Base-by-base conservation (phyloP, 1,284 basidiomycete species). In the Tremellales sp. region DNA sequence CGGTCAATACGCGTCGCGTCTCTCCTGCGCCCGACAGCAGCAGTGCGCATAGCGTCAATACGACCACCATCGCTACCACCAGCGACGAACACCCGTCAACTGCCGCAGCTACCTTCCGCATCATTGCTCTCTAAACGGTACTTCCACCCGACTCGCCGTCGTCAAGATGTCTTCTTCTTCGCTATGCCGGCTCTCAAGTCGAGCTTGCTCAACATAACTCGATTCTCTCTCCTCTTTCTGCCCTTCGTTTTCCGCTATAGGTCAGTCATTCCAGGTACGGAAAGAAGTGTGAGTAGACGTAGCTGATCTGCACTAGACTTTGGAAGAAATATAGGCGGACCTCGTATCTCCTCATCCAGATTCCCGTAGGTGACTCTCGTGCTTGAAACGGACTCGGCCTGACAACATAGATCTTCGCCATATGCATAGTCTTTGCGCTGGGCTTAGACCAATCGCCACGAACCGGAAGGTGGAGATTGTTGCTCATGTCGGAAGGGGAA, bases 401-500 rank as follows among this genome's bases (percentile, higher is more conserved):
- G 4, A 36, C 13, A 15, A 36, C 2, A 11, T 44, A 76, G 76
- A 68, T 79, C 44, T 77, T 77, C 52, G 76, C 76, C 0, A 49
- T 78, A 19, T 77, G 76, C 51, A 60, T 80, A 40, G 73, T 79
- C 23, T 64, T 80, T 17, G 78, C 77, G 0, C 62, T 79, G 22
- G 78, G 77, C 0, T 61, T 79, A 11, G 76, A 79, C 50, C 78
- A 79, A 61, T 67, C 68, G 42, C 75, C 75, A 3, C 55, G 67
- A 13, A 78, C 78, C 0, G 65, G 73, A 3, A 57, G 78, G 47
- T 80, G 78, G 78, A 59, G 78, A n/a, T 56, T 80, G 25, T 56
- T 80, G 19, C 60, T 80, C 42, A 79, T 80, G 77, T 72, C 68
- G 3, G 77, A 78, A 52, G 49, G 65, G 35, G 78, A 80, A 52